Evolutionary conservation across 345 rosid genomes (phyloP), one percentile per base, ranked within the genome.

Genomic region (Aurinia saxatilis): DNA sequence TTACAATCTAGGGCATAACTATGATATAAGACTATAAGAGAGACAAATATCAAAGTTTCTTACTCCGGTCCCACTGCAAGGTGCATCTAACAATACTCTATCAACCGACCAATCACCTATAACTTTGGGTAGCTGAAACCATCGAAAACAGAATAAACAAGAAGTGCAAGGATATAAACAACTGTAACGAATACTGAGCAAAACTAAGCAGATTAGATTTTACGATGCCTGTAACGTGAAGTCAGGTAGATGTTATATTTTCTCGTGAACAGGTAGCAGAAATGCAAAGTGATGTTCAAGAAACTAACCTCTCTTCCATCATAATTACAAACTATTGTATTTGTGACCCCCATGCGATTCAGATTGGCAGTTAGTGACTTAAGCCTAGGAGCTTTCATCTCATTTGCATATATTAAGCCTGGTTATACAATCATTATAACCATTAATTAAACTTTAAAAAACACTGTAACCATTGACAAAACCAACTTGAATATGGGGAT

Each of bases 21-120:
- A 25, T 3, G n/a, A 14, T 15, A 41, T 34, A 48, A 25, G 15
- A 67, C 14, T 15, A 41, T 34, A 48, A 25, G 15, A 67, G 35
- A 64, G 46, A 56, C 52, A 13, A 73, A 33, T 42, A 21, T 45
- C 6, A 30, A 30, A 65, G 19, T 53, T 44, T 31, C 90, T 79
- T 80, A 90, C 97, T 78, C 97, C 97, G 37, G 95, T 90, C 42
- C 97, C 97, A 74, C 95, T 87, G 69, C 97, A 90, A 46, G 97
- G 97, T 27, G 97, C 97, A 85, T 84, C 92, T 61, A 90, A 75
- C 81, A 86, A 68, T 19, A 85, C 92, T 68, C 96, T 83, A 57
- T 88, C 96, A 47, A 85, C 86, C 0, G 84, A 60, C 53, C 85
- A 85, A 36, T 66, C 69, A 36, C 96, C 92, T 73, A 85, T 80